Evolutionary conservation across 768 basidiomycete genomes (phyloP).

Genomic region (Hydnomerulius pinastri): DNA sequence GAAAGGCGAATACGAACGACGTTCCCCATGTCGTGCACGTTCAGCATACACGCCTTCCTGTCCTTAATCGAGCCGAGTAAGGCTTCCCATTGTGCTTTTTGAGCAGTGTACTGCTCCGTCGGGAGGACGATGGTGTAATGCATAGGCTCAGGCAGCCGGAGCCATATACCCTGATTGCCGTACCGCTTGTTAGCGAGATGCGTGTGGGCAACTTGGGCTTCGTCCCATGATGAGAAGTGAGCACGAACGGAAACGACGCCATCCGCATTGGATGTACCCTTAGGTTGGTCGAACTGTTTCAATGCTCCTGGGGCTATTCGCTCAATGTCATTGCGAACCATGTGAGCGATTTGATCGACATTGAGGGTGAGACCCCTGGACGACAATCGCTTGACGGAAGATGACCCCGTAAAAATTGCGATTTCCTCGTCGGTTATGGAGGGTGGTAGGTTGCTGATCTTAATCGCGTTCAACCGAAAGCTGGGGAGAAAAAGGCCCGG

Average conservation of each 20-base stretch:
- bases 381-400: constrained; percentile 25
- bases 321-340: constrained; percentile 28
- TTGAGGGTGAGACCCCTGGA: constrained; percentile 21
- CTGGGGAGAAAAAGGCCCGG: constrained; percentile 26
- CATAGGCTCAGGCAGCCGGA: constrained; percentile 49
- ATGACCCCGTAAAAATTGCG: constrained; percentile 32
- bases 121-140: constrained; percentile 53
- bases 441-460: constrained; percentile 44
- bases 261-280: constrained; percentile 23
- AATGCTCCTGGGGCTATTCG: constrained; percentile 16
- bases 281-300: constrained; percentile 28
- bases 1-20: constrained; percentile 44
- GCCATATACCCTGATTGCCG: constrained; percentile 36
- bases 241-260: constrained; percentile 40
- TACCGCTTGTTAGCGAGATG: constrained; percentile 36
- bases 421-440: constrained; percentile 26
- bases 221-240: constrained; percentile 51
- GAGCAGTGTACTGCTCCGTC: constrained; percentile 50
- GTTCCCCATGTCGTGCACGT: constrained; percentile 26
- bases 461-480: constrained; percentile 39
- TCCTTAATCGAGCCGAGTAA: constrained; percentile 39
- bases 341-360: constrained; percentile 18
- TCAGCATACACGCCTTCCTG: constrained; percentile 37
- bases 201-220: constrained; percentile 42
- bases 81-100: constrained; percentile 50